These are phyloP conservation scores for Leavenworthia alabamica DNA, from an alignment of 345 rosid species.

Conservation along the genomic window DNA sequence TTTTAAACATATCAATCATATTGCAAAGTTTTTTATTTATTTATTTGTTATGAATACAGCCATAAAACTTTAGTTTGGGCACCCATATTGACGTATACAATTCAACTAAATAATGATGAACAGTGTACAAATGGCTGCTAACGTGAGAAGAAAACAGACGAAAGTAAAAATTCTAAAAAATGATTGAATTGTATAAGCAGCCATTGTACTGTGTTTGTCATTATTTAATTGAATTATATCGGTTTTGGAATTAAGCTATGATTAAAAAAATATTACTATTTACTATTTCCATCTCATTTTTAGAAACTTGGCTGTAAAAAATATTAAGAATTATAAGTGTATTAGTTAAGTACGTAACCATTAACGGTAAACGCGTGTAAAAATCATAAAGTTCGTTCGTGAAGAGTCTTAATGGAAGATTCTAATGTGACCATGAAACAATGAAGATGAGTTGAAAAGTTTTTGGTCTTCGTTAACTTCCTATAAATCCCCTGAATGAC, in stretches of 20 bases:
- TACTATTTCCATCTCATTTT: too few relatives aligned
- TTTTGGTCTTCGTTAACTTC: not conserved
- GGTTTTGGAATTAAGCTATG: not conserved
- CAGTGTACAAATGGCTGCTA: not conserved
- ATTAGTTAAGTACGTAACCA: too few relatives aligned
- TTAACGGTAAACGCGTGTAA: not conserved
- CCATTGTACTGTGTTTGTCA: not conserved
- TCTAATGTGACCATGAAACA: not conserved
- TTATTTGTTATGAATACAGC: not conserved
- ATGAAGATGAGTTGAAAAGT: not conserved
- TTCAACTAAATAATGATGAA: constrained; percentile 10
- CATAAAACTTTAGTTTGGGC: not conserved
- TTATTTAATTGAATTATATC: constrained; percentile 9
- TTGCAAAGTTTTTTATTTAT: not conserved
- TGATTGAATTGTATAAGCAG: too few relatives aligned
- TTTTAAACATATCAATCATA: not conserved
- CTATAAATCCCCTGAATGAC: not conserved
- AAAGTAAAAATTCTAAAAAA: too few relatives aligned
- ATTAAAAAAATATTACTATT: not conserved
- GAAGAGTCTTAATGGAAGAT: not conserved
- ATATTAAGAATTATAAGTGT: too few relatives aligned
- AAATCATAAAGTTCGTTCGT: not conserved
- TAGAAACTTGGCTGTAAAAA: too few relatives aligned
- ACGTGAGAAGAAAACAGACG: not conserved
- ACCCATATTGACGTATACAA: too few relatives aligned